A percentile compares a stretch with the other conserved stretches of the same genome.
Evolutionary conservation across 306 rosid species (phyloP).

Genomic region (Carpinus fangiana): DNA sequence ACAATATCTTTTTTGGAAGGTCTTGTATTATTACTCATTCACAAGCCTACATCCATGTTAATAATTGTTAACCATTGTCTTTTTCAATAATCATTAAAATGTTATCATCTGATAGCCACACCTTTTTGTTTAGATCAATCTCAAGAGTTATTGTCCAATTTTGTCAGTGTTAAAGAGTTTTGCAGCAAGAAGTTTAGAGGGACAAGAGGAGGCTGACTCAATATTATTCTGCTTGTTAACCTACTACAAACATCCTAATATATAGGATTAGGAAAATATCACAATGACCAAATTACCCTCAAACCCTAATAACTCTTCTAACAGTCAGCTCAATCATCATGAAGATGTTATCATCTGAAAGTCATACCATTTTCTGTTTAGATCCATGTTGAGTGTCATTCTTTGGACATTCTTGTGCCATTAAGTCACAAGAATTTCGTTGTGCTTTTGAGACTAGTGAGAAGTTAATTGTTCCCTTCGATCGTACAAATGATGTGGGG

Average conservation of each 20-base stretch:
- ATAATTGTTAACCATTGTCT: neutral
- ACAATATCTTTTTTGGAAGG: no score
- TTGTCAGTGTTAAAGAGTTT: neutral
- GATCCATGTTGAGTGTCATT: conserved; percentile 20
- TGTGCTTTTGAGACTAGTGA: conserved; percentile 36
- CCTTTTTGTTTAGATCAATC: neutral
- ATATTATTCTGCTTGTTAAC: no score
- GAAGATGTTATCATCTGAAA: neutral
- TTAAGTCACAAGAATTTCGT: conserved; percentile 25
- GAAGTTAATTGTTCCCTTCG: conserved; percentile 35
- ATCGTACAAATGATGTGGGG: conserved; percentile 35
- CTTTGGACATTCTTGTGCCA: conserved; percentile 18
- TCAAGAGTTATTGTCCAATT: neutral
- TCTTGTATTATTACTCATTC: no score
- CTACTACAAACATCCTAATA: no score
- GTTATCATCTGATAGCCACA: neutral
- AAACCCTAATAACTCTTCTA: no score
- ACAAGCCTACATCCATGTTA: neutral
- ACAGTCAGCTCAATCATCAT: neutral
- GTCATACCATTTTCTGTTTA: conserved; percentile 35
- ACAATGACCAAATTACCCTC: no score
- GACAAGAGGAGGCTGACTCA: no score
- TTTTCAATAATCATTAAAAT: neutral
- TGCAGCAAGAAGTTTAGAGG: no score
- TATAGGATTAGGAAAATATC: no score